Evolutionary conservation across 2,329 filamentous ascomycete genomes (phyloP).

Genomic region (Microcyclospora pomicola): DNA sequence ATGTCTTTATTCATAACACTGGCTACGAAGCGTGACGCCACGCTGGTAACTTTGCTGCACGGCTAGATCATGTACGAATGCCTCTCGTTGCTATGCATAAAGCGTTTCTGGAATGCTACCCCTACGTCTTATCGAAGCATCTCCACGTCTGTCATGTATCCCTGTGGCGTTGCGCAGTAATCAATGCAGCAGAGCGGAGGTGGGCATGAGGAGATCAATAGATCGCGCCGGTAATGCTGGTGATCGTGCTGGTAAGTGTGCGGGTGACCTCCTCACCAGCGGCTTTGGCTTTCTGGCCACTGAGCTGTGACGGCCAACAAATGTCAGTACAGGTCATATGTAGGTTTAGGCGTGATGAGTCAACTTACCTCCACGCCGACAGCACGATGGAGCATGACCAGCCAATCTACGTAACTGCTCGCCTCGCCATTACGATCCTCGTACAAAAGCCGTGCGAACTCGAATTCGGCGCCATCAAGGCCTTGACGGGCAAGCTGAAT

Average conservation of each 20-base stretch:
- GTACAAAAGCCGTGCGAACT: conserved; percentile 80
- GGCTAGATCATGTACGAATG: no score
- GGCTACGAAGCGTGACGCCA: no score
- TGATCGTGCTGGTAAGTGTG: conserved; percentile 17
- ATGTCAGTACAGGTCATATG: conserved; percentile 7
- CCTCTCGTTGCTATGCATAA: no score
- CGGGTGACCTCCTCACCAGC: conserved; percentile 11
- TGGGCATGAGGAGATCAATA: conserved; percentile 8
- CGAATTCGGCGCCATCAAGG: conserved; percentile 87
- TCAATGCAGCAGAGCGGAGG: no score
- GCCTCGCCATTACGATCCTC: conserved; percentile 97
- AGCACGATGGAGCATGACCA: conserved; percentile 85
- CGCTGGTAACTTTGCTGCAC: no score
- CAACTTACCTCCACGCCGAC: conserved; percentile 64
- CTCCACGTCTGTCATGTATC: no score
- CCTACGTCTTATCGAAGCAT: no score
- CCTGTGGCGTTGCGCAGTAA: no score
- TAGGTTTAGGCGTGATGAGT: background rate
- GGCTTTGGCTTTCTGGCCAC: conserved; percentile 18
- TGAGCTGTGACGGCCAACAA: conserved; percentile 10
- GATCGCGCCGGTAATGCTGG: conserved; percentile 18
- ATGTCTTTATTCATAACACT: no score
- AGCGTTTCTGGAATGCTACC: no score
- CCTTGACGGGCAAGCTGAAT: conserved; percentile 87
- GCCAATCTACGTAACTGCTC: conserved; percentile 95